Base-by-base conservation (phyloP, 2,329 filamentous ascomycete species). In the Alternaria arbusti region DNA sequence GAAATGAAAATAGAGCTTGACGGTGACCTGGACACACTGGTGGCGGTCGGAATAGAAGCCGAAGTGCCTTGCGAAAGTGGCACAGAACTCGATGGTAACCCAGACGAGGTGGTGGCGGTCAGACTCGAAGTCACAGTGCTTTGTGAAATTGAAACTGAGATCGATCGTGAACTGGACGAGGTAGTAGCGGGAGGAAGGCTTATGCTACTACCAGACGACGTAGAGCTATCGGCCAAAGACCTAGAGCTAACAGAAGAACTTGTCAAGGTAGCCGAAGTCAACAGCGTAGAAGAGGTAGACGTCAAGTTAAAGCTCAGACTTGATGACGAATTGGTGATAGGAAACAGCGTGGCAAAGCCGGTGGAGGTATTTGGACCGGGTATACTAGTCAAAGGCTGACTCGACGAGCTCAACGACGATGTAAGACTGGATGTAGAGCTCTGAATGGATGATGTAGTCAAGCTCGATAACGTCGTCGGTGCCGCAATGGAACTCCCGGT, bases 141-240 rank as follows among this genome's bases (percentile, higher is more conserved):
- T 10, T 26, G 26, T 4, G 32, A 15, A 36, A 28, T 4, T 12
- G 10, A 12, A 5, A 12, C 10, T 5, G 46, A 20, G 25, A n/a
- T 49, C 3, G n/a, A 6, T 17, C 20, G 23, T 12, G 25, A 28
- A 9, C 4, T 11, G 10, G 58, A 47, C 15, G 43, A 59, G 5
- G 52, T 62, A 8, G 22, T 54, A 15, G 59, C 58, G 5, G 58
- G 60, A 23, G 61, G 51, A n/a, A 64, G 62, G 28, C 49, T 59
- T 40, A 67, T 15, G 25, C 44, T 44, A 4, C 64, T 47, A 6
- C 40, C 22, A n/a, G 10, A n/a, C 8, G 55, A 61, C 2, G 20
- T 44, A 6, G 49, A 49, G 23, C 32, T 54, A 11, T 11, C 45
- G 25, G 11, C 6, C 20, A 46, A 46, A 8, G 44, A 46, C 13